Base-by-base conservation (phyloP, 2,329 filamentous ascomycete species). In the Proliferodiscus dingleyae region DNA sequence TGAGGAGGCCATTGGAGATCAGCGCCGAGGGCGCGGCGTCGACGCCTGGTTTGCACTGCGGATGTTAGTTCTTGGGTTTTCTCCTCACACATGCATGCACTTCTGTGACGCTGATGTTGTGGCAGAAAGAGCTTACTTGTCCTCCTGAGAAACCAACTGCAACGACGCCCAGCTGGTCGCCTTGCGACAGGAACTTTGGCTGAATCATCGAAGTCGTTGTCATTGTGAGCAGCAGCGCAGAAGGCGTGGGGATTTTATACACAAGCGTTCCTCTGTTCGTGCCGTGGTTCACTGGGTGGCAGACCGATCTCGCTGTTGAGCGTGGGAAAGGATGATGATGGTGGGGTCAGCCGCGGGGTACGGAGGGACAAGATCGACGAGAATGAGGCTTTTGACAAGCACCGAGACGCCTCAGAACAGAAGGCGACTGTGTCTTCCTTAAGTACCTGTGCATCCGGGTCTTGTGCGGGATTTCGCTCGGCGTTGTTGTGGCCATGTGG, bases 121-220 rank as follows among this genome's bases (percentile, higher is more conserved):
- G 37, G 40, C 15, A 23, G 10, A 41, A 28, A 18, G 45, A 32
- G 29, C 11, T 26, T 81, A 93, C 89, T 81, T 96, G 93, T 46
- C 93, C 93, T 56, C 91, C 91, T 43, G 89, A 95, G 74, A 97
- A 98, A 52, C 91, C 91, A 29, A 97, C 93, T 40, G 91, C 89
- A 29, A 97, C 89, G 46, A 98, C 79, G 52, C 91, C 93, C 54
- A 98, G 76, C 62, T 97, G 83, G 62, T 87, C 77, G 24, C 82
- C 79, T 63, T 83, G 76, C 53, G 83, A 75, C 58, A 97, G 84
- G 72, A 96, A 97, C 63, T 85, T 89, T 47, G 60, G 57, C 32
- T 61, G 45, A 43, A 63, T 47, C 60, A 64, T 63, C 26, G 59
- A 61, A 21, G 56, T 56, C 28, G 59, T 64, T 22, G 59, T 57